These are phyloP conservation scores for Chaetomiaceae sp. DNA, from an alignment of 2,329 filamentous ascomycete genomes.

Conservation along the genomic window DNA sequence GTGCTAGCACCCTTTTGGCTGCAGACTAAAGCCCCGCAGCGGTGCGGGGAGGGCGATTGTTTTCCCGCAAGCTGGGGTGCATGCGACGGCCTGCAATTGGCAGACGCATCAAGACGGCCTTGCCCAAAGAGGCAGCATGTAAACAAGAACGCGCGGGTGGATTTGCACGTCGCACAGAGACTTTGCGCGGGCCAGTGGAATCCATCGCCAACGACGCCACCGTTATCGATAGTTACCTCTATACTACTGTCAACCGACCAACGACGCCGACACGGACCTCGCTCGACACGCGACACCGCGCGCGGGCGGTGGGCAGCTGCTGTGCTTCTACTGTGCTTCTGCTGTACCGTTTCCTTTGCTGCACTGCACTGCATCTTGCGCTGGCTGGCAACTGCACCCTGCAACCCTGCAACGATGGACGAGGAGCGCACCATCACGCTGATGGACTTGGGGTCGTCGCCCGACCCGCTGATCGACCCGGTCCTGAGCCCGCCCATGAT, in stretches of 20 bases:
- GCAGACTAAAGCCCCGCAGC: neutral
- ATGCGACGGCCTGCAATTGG: conserved; percentile 15
- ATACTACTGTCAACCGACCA: too few species aligned
- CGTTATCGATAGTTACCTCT: conserved; percentile 16
- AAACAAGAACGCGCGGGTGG: conserved; percentile 18
- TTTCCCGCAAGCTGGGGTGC: conserved; percentile 10
- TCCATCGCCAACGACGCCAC: conserved; percentile 7
- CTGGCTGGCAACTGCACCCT: conserved; percentile 2
- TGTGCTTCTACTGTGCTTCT: too few species aligned
- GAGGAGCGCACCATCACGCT: conserved; percentile 27
- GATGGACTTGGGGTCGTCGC: conserved; percentile 45
- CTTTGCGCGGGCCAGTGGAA: neutral
- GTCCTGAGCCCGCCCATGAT: conserved; percentile 31
- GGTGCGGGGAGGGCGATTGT: conserved; percentile 1
- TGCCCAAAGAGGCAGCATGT: conserved; percentile 19
- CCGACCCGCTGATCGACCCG: conserved; percentile 44
- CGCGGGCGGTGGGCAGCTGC: conserved; percentile 3
- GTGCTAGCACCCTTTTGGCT: neutral
- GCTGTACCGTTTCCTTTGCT: too few species aligned
- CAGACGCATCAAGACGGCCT: neutral
- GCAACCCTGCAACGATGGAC: conserved; percentile 12
- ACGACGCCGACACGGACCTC: neutral
- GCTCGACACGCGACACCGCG: neutral
- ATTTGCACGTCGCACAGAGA: conserved; percentile 9
- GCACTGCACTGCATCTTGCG: neutral